A percentile compares a stretch with the other conserved stretches of the same genome.
Conservation (phyloP, 305 asterid genomes). For the Fraxinus paxiana region DNA sequence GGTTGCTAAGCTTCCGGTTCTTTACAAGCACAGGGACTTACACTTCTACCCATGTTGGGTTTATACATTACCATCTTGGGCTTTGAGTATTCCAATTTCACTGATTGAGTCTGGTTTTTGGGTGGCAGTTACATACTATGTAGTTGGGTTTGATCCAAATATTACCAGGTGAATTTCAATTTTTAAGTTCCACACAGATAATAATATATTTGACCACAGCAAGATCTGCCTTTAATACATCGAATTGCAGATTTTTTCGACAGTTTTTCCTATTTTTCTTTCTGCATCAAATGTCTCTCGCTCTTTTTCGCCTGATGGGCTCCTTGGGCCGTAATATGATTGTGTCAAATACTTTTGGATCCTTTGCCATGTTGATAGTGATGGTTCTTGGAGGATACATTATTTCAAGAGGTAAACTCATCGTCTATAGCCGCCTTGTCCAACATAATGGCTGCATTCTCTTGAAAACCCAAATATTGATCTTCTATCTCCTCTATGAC, state of each 20-base stretch:
- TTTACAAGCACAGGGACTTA: constrained; percentile 52
- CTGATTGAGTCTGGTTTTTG: background rate
- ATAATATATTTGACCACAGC: constrained; percentile 14
- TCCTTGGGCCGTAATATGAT: constrained; percentile 91
- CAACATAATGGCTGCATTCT: constrained; percentile 9
- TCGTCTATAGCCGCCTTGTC: constrained; percentile 2
- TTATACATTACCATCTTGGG: constrained; percentile 59
- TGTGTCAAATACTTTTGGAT: constrained; percentile 93
- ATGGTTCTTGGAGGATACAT: constrained; percentile 94
- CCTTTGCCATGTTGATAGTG: constrained; percentile 87
- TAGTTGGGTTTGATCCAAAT: constrained; percentile 59
- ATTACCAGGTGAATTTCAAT: constrained; percentile 53
- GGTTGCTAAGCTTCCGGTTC: constrained; percentile 47
- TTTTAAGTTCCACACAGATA: constrained; percentile 7
- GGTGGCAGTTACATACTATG: background rate
- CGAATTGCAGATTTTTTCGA: constrained; percentile 63
- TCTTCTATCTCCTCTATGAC: constrained; percentile 19
- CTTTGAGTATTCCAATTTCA: constrained; percentile 20
- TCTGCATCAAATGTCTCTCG: constrained; percentile 84
- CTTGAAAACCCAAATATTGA: constrained; percentile 12
- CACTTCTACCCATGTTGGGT: constrained; percentile 54
- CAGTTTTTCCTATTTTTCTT: constrained; percentile 77
- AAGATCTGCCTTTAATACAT: constrained; percentile 24
- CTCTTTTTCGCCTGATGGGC: constrained; percentile 89
- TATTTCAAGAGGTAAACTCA: constrained; percentile 75